phyloP scores from a whole-genome alignment of 1,284 basidiomycete genomes.

The Hemileia vastatrix region DNA sequence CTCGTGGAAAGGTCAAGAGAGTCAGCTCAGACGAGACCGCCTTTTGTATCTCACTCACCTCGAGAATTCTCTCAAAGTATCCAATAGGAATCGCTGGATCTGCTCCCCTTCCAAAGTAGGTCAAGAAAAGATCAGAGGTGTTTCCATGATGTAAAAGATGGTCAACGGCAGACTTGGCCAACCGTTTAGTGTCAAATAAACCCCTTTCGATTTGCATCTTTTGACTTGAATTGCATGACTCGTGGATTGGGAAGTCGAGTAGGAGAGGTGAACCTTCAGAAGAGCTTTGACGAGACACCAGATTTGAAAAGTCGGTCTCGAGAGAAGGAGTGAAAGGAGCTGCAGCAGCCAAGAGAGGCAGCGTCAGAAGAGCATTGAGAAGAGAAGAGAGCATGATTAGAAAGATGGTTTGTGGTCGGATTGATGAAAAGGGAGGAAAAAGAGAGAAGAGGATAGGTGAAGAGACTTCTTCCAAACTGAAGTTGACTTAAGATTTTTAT shows the following conservation, averaged over 20 bases:
- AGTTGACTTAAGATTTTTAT: too few relatives aligned
- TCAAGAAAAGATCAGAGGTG: constrained; percentile 39
- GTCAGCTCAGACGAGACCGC: too few relatives aligned
- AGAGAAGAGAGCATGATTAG: too few relatives aligned
- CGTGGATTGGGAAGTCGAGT: constrained; percentile 45
- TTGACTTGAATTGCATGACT: constrained; percentile 46
- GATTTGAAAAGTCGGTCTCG: constrained; percentile 13
- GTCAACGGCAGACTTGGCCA: constrained; percentile 38
- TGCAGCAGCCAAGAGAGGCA: too few relatives aligned
- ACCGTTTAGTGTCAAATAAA: constrained; percentile 41
- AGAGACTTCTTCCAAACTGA: too few relatives aligned
- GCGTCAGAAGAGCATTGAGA: too few relatives aligned
- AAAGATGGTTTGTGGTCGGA: too few relatives aligned
- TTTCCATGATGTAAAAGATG: constrained; percentile 44
- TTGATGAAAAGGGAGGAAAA: too few relatives aligned
- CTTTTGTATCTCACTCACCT: too few relatives aligned
- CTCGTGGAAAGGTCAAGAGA: too few relatives aligned
- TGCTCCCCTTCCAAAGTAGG: constrained; percentile 45
- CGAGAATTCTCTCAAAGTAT: constrained; percentile 41
- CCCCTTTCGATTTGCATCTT: constrained; percentile 41
- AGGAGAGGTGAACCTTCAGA: constrained; percentile 31
- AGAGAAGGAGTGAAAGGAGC: too few relatives aligned
- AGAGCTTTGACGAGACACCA: constrained; percentile 30
- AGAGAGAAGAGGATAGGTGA: too few relatives aligned
- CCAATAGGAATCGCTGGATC: constrained; percentile 42